These are phyloP conservation scores for Endocalyx cinctus DNA, from an alignment of 2,329 filamentous ascomycete genomes.

Conservation along the genomic window DNA sequence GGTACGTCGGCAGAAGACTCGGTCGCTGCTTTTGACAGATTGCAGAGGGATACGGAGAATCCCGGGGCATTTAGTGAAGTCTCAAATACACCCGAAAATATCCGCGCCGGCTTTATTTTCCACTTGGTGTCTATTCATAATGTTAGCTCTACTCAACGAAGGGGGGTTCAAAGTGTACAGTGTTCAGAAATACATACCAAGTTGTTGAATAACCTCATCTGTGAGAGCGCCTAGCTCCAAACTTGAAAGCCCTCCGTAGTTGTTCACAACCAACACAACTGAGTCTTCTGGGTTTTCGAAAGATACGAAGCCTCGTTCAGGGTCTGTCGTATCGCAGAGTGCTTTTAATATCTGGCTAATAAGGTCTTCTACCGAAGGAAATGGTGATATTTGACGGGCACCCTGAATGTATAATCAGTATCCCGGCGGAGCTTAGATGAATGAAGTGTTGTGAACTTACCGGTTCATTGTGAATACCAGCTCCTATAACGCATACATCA, in stretches of 20 bases:
- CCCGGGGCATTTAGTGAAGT: conserved; percentile 52
- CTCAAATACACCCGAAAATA: conserved; percentile 45
- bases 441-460: conserved; percentile 11
- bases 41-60: conserved; percentile 51
- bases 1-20: conserved; percentile 15
- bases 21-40: conserved; percentile 35
- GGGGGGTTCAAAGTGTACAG: background rate
- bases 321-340: conserved; percentile 46
- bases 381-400: conserved; percentile 34
- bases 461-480: conserved; percentile 51
- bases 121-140: conserved; percentile 42
- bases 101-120: conserved; percentile 41
- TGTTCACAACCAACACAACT: conserved; percentile 51
- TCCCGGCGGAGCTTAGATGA: background rate
- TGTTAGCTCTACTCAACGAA: conserved; percentile 28
- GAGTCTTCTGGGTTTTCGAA: conserved; percentile 37
- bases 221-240: conserved; percentile 52
- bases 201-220: conserved; percentile 30
- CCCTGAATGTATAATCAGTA: conserved; percentile 12
- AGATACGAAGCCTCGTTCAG: conserved; percentile 49
- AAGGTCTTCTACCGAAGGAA: conserved; percentile 34
- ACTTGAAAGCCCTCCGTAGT: conserved; percentile 51
- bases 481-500: conserved; percentile 41
- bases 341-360: conserved; percentile 46
- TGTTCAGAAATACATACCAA: conserved; percentile 3